Base-by-base conservation (phyloP, 73 alveolate genomes). In the Uronychia setigera region DNA sequence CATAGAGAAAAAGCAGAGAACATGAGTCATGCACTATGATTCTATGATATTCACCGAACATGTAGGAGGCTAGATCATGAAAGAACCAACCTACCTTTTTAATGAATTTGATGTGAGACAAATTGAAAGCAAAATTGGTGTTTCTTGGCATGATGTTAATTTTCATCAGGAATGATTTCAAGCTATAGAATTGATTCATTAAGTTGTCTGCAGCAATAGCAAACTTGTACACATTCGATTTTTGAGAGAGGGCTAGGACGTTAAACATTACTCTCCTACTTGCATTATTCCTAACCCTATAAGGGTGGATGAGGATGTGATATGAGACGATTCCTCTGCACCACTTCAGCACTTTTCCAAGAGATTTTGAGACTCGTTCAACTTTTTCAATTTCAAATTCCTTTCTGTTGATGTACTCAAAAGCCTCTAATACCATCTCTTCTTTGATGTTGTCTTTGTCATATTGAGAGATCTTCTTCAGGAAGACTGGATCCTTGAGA, bases 261-360 rank as follows among this genome's bases (percentile, higher is more conserved):
- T n/a, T n/a, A n/a, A n/a, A n/a, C 19, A 46, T 11, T 11, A 19
- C n/a, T 19, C 5, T 19, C 67, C 5, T 35, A 59, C 92, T 93
- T 30, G 90, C 84, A 59, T 80, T 87, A 82, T 95, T 95, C 81
- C 99, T 93, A 35, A 91, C 93, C 77, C 91, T 93, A 77, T 95
- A 95, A 5, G 99, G 99, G 85, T 95, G 99, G 30, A 95, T 92
- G 32, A 95, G 88, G 76, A 95, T 93, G 84, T 95, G 99, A 79
- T 95, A 95, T 9, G 97, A 91, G 1, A 95, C 92, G n/a, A 95
- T 88, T 1, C 91, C 93, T 58, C 93, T 93, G 34, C 96, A 92
- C 97, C 97, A 95, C 31, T 60, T 35, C 31, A 95, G 90, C 81
- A 95, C 79, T 32, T 85, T 85, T 25, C 93, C 91, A 35, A 95